Conservation (phyloP, 441 rosid species). For the Mallotus japonicus region DNA sequence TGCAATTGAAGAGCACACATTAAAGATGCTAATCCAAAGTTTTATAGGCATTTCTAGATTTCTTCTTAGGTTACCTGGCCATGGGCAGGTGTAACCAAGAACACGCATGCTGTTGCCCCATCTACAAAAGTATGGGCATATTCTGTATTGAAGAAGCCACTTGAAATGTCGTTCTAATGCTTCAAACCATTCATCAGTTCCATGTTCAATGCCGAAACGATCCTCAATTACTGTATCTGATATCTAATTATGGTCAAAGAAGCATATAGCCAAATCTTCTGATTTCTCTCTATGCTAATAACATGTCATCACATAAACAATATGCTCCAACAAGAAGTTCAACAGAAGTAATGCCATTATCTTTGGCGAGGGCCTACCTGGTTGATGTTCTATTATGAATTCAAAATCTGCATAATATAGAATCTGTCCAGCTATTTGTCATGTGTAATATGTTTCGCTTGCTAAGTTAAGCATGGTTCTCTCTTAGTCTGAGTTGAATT, state of each 20-base stretch:
- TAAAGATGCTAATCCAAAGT: not conserved
- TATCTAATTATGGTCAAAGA: constrained; percentile 49
- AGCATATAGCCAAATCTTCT: constrained; percentile 18
- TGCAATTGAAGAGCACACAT: not conserved
- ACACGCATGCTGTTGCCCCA: constrained; percentile 97
- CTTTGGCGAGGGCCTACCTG: not conserved
- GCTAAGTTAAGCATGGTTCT: not conserved
- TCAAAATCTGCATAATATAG: not conserved
- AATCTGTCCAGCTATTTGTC: not conserved
- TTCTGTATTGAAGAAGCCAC: constrained; percentile 92
- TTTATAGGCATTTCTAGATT: constrained; percentile 2
- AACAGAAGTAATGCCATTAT: not conserved
- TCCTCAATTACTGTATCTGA: constrained; percentile 99
- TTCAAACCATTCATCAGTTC: constrained; percentile 78
- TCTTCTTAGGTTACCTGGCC: constrained; percentile 65
- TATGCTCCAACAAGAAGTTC: not conserved
- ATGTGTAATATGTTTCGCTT: not conserved
- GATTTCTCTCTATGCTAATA: not conserved
- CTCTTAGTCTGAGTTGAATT: not conserved
- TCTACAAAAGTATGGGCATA: constrained; percentile 91
- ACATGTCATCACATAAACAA: constrained; percentile 1
- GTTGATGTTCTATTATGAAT: not conserved
- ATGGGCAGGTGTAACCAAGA: constrained; percentile 86
- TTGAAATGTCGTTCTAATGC: constrained; percentile 79
- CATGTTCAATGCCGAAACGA: constrained; percentile 84